phyloP scores from a whole-genome alignment of 106 monocot genomes.

The Apostasia ramifera region DNA sequence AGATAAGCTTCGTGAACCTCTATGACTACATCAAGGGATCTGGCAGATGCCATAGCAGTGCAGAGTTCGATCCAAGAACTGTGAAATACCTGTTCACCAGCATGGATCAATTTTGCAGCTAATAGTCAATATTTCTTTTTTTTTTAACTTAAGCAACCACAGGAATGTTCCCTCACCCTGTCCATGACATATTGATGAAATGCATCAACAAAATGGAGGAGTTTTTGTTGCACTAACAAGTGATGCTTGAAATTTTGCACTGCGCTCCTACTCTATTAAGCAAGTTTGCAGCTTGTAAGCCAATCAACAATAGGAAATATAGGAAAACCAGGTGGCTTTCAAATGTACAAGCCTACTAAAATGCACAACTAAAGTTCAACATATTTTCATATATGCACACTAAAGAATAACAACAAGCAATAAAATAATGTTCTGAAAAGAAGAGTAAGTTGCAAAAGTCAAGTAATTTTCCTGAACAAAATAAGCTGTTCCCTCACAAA shows the following conservation, averaged over 20 bases:
- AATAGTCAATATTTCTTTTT: neutral
- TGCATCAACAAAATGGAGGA: constrained; percentile 95
- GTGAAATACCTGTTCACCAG: constrained; percentile 60
- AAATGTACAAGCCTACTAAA: too few relatives aligned
- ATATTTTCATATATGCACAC: too few relatives aligned
- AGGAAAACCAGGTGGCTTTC: too few relatives aligned
- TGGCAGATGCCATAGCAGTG: constrained; percentile 64
- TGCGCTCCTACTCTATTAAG: constrained; percentile 30
- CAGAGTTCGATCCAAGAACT: constrained; percentile 95
- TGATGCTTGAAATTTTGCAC: constrained; percentile 61
- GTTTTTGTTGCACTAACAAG: constrained; percentile 76
- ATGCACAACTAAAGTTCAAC: too few relatives aligned
- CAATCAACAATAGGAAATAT: too few relatives aligned
- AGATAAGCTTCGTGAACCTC: constrained; percentile 91
- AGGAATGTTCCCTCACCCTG: constrained; percentile 32
- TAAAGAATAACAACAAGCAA: too few relatives aligned
- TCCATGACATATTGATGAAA: constrained; percentile 99
- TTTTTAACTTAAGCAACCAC: too few relatives aligned
- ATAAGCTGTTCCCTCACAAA: too few relatives aligned
- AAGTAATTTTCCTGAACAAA: too few relatives aligned
- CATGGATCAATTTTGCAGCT: neutral
- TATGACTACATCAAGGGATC: constrained; percentile 91
- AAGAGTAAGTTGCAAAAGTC: too few relatives aligned
- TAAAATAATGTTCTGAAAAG: too few relatives aligned
- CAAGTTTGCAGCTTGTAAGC: neutral